Conservation (phyloP, 805 yeast genomes). For the Pichia occidentalis region DNA sequence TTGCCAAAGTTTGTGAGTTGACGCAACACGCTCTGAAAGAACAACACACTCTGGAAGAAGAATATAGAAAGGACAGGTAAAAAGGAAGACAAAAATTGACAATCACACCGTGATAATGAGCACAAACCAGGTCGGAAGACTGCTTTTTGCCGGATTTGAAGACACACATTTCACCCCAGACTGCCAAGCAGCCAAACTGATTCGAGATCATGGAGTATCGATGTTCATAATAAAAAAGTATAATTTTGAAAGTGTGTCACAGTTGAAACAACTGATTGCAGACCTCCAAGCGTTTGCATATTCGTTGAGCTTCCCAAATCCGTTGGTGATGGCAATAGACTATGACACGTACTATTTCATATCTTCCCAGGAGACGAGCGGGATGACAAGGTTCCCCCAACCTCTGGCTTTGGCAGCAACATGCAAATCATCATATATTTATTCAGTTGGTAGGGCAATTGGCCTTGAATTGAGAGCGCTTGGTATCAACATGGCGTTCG, state of each 20-base stretch:
- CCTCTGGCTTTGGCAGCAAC: slow-evolving; percentile 59
- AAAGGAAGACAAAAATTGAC: no score
- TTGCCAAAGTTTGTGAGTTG: no score
- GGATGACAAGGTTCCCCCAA: slow-evolving; percentile 51
- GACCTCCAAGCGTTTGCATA: slow-evolving; percentile 51
- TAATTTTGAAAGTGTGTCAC: slow-evolving; percentile 44
- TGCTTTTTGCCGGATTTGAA: slow-evolving; percentile 53
- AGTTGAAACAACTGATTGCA: slow-evolving; percentile 41
- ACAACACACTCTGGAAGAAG: no score
- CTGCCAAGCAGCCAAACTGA: slow-evolving; percentile 43
- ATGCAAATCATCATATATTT: slow-evolving; percentile 41
- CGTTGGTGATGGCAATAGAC: slow-evolving; percentile 51
- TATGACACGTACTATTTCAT: slow-evolving; percentile 60
- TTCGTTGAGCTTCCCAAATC: slow-evolving; percentile 42
- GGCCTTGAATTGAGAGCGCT: slow-evolving; percentile 45
- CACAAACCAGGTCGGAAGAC: slow-evolving; percentile 36
- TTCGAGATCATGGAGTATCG: slow-evolving; percentile 44
- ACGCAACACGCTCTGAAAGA: no score
- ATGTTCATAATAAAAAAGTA: slow-evolving; percentile 46
- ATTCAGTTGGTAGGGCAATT: slow-evolving; percentile 46
- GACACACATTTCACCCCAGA: slow-evolving; percentile 44
- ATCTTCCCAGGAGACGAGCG: slow-evolving; percentile 43
- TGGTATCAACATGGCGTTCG: slow-evolving; percentile 49
- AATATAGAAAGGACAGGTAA: no score
- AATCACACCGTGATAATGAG: no score